Evolutionary conservation across 345 rosid species (phyloP).

Genomic region (Dipteronia dyeriana): DNA sequence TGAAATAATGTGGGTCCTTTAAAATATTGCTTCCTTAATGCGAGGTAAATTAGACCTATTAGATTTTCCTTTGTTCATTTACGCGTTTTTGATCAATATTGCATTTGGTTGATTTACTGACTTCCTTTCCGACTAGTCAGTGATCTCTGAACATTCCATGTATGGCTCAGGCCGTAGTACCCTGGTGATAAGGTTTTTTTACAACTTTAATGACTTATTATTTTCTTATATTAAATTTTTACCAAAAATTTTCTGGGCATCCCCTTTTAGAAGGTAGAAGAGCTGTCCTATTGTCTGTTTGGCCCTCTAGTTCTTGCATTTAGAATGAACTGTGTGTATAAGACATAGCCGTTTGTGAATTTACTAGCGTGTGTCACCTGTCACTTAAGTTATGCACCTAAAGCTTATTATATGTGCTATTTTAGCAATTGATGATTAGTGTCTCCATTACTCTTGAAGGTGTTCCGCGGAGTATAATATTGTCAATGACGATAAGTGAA

Average conservation of each 20-base stretch:
- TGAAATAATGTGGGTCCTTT: slow-evolving; percentile 57
- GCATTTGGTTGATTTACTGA: slow-evolving; percentile 9
- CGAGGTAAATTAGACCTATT: slow-evolving; percentile 50
- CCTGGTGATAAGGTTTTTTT: background rate
- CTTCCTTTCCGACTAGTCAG: background rate
- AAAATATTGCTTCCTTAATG: slow-evolving; percentile 14
- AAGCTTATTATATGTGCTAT: background rate
- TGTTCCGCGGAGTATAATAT: background rate
- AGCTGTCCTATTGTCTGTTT: background rate
- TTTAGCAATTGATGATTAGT: background rate
- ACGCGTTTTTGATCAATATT: background rate
- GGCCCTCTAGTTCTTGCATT: background rate
- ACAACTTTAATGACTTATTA: background rate
- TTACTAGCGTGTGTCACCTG: background rate
- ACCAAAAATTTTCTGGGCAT: background rate
- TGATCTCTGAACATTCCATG: slow-evolving; percentile 1
- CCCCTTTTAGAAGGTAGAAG: background rate
- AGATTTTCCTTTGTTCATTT: background rate
- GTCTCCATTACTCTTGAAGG: background rate
- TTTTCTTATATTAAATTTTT: background rate
- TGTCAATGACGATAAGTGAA: background rate
- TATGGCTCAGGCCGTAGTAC: background rate
- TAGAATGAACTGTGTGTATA: background rate
- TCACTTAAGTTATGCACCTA: background rate
- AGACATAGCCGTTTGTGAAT: background rate